Percentiles rank a stretch among this genome's conserved stretches.
These are phyloP conservation scores for Acer campestre DNA, from an alignment of 345 rosid species.

Conservation along the genomic window DNA sequence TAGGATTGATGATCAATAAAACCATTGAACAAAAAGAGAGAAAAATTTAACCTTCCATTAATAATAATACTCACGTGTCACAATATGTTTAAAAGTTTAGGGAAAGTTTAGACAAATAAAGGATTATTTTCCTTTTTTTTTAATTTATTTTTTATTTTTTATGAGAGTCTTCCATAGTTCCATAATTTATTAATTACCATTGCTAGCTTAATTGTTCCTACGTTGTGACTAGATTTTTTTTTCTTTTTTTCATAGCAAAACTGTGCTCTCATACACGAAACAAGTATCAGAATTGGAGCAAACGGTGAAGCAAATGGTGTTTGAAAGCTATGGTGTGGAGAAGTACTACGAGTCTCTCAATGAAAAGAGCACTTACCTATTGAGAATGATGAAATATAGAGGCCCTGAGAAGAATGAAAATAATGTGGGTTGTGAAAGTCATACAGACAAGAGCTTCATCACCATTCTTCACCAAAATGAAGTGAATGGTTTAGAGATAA, in stretches of 20 bases:
- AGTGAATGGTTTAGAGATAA: conserved; percentile 54
- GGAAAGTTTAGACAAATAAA: no score
- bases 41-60: no score
- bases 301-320: conserved; percentile 51
- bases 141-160: no score
- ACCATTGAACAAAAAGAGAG: no score
- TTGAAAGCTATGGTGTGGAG: conserved; percentile 53
- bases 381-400: conserved; percentile 52
- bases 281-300: conserved; percentile 43
- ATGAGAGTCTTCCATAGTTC: no score
- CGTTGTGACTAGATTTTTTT: background rate
- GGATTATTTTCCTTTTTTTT: no score
- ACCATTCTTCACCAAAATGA: conserved; percentile 61
- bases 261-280: conserved; percentile 28
- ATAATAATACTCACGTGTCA: no score
- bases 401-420: conserved; percentile 27
- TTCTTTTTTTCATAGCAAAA: conserved; percentile 27
- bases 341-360: conserved; percentile 36
- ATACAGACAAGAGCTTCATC: conserved; percentile 60
- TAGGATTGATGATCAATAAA: no score
- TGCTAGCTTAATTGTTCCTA: background rate
- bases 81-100: no score
- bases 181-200: background rate
- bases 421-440: conserved; percentile 37
- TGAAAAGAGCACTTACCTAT: conserved; percentile 37